phyloP scores from a whole-genome alignment of 2,329 filamentous ascomycete species.

The Aspergillus sp. region DNA sequence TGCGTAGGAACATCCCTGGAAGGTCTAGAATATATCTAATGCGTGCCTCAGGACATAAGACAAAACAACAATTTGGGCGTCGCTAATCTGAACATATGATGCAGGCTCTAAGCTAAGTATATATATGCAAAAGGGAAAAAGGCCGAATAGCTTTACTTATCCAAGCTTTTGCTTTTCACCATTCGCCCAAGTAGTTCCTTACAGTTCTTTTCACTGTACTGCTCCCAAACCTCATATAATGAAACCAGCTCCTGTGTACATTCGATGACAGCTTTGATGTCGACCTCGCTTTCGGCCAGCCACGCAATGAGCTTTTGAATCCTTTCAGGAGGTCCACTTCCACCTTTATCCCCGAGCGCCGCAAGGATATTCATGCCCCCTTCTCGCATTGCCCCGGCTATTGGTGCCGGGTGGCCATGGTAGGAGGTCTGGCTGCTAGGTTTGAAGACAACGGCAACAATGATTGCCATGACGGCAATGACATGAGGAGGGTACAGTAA shows the following conservation, averaged over 20 bases:
- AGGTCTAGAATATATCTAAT: too few species aligned
- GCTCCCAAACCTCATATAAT: constrained; percentile 78
- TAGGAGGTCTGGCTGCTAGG: constrained; percentile 56
- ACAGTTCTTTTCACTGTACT: constrained; percentile 66
- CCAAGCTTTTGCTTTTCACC: constrained; percentile 63
- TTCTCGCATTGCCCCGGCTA: constrained; percentile 43
- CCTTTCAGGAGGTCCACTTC: constrained; percentile 35
- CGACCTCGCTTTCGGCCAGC: constrained; percentile 83
- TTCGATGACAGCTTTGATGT: constrained; percentile 83
- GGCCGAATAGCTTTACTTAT: constrained; percentile 50
- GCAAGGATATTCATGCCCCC: constrained; percentile 41
- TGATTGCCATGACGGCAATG: constrained; percentile 83
- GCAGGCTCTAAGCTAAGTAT: neutral
- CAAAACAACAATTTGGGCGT: neutral
- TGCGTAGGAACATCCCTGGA: too few species aligned
- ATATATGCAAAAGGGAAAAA: neutral
- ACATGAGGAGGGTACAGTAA: constrained; percentile 84
- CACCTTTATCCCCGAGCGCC: constrained; percentile 37
- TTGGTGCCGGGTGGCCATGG: constrained; percentile 37
- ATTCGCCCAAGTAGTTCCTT: constrained; percentile 67
- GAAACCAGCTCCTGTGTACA: constrained; percentile 91
- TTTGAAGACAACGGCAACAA: constrained; percentile 81
- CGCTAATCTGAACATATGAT: neutral
- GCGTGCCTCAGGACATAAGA: too few species aligned
- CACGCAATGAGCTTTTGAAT: constrained; percentile 74